Evolutionary conservation across 768 basidiomycete genomes (phyloP).

Genomic region (Lactarius quietus): DNA sequence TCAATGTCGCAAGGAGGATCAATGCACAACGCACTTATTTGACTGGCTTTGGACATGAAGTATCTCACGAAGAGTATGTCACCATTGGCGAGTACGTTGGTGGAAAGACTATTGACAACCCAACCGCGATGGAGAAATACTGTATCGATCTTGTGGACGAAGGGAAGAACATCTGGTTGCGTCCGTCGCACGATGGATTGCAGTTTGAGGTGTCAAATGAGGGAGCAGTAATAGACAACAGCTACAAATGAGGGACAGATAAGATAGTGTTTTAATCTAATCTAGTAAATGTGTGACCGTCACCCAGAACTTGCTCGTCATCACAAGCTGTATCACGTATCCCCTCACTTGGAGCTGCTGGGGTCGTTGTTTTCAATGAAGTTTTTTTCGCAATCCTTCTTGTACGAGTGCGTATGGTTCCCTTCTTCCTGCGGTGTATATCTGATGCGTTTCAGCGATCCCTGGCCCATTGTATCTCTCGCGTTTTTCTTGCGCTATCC

Average conservation of each 20-base stretch:
- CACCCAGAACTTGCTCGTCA: too few relatives aligned
- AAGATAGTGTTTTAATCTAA: background rate
- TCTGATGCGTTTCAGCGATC: conserved; percentile 56
- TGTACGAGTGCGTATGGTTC: conserved; percentile 47
- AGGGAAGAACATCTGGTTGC: conserved; percentile 52
- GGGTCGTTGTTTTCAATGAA: conserved; percentile 45
- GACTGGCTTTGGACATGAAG: conserved; percentile 72
- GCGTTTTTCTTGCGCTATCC: conserved; percentile 96
- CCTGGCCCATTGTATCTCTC: conserved; percentile 88
- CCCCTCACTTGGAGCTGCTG: background rate
- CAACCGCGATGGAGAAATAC: conserved; percentile 35
- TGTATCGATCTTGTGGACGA: conserved; percentile 48
- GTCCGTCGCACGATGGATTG: conserved; percentile 76
- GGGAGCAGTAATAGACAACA: conserved; percentile 49
- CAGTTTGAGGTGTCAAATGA: conserved; percentile 45
- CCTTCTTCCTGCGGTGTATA: background rate
- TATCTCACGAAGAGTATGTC: conserved; percentile 73
- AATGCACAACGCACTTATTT: conserved; percentile 64
- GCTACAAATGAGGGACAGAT: conserved; percentile 35
- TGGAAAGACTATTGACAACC: conserved; percentile 31
- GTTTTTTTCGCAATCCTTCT: conserved; percentile 54
- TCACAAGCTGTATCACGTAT: too few relatives aligned
- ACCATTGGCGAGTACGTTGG: conserved; percentile 55
- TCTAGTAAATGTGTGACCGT: conserved; percentile 4
- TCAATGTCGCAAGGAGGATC: conserved; percentile 53